Conservation (phyloP, 495 filamentous ascomycete genomes). For the Penicillium fimorum region DNA sequence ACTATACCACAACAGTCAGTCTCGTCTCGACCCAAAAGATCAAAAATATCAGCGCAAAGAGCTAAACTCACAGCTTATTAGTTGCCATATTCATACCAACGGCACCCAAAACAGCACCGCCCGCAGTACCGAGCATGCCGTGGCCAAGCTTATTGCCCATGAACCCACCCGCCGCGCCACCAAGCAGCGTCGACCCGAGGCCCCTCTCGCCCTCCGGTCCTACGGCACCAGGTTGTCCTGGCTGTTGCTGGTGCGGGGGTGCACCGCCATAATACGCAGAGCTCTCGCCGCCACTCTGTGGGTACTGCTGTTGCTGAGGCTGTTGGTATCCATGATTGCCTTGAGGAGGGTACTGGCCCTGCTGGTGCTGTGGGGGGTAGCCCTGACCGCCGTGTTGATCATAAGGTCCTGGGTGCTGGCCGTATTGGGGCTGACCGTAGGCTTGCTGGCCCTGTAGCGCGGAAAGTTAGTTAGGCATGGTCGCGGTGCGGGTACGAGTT, state of each 20-base stretch:
- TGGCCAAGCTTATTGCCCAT: slow-evolving; percentile 45
- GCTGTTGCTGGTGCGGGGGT: slow-evolving; percentile 21
- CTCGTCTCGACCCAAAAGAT: not conserved
- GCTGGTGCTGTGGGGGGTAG: slow-evolving; percentile 23
- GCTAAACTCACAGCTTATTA: slow-evolving; percentile 35
- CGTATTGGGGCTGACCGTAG: slow-evolving; percentile 18
- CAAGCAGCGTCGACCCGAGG: slow-evolving; percentile 42
- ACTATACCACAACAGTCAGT: slow-evolving; percentile 20
- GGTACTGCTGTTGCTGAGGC: slow-evolving; percentile 28
- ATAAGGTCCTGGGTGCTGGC: slow-evolving; percentile 19
- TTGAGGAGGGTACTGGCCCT: slow-evolving; percentile 18
- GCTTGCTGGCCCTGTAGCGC: slow-evolving; percentile 21
- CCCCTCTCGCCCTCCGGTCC: slow-evolving; percentile 40
- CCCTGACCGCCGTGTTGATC: slow-evolving; percentile 20
- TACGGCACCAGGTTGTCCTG: slow-evolving; percentile 18
- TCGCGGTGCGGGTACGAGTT: not conserved
- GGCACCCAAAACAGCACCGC: slow-evolving; percentile 46
- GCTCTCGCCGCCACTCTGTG: slow-evolving; percentile 22
- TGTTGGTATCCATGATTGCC: slow-evolving; percentile 18
- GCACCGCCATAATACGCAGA: slow-evolving; percentile 23
- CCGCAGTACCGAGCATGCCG: slow-evolving; percentile 40
- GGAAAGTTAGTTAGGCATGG: slow-evolving; percentile 7
- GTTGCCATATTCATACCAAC: slow-evolving; percentile 39
- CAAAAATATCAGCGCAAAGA: not conserved
- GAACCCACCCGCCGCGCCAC: slow-evolving; percentile 44